phyloP scores from a whole-genome alignment of 345 rosid species.

The Boechera stricta region DNA sequence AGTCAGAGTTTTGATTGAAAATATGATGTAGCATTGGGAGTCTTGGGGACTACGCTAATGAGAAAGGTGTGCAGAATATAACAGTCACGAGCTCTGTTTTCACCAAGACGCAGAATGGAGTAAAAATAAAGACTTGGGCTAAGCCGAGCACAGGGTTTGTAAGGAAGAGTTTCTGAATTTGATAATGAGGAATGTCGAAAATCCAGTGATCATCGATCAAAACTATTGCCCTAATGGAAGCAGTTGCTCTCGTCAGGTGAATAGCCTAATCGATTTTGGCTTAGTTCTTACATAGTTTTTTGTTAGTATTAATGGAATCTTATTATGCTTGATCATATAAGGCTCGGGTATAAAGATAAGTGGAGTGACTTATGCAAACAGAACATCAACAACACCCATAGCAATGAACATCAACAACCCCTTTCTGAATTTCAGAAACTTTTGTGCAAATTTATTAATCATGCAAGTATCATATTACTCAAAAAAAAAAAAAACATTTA shows the following conservation, averaged over 20 bases:
- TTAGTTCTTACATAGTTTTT: background rate
- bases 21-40: slow-evolving; percentile 54
- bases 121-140: slow-evolving; percentile 63
- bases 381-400: slow-evolving; percentile 60
- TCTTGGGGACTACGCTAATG: slow-evolving; percentile 47
- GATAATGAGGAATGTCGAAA: slow-evolving; percentile 48
- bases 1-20: slow-evolving; percentile 2
- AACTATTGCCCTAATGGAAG: slow-evolving; percentile 55
- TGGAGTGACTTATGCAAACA: slow-evolving; percentile 64
- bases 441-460: no score
- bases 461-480: no score
- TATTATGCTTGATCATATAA: slow-evolving; percentile 40
- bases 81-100: slow-evolving; percentile 47
- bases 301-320: background rate
- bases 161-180: slow-evolving; percentile 41
- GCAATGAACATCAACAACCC: slow-evolving; percentile 46
- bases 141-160: slow-evolving; percentile 56
- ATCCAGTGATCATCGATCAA: slow-evolving; percentile 64
- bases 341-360: slow-evolving; percentile 67
- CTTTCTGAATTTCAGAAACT: no score
- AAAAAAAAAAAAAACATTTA: no score
- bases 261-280: background rate
- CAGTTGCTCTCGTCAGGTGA: slow-evolving; percentile 59
- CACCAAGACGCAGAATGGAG: slow-evolving; percentile 54
- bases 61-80: slow-evolving; percentile 56